These are phyloP conservation scores for Thelonectria discophora DNA, from an alignment of 2,329 filamentous ascomycete genomes.

Conservation along the genomic window DNA sequence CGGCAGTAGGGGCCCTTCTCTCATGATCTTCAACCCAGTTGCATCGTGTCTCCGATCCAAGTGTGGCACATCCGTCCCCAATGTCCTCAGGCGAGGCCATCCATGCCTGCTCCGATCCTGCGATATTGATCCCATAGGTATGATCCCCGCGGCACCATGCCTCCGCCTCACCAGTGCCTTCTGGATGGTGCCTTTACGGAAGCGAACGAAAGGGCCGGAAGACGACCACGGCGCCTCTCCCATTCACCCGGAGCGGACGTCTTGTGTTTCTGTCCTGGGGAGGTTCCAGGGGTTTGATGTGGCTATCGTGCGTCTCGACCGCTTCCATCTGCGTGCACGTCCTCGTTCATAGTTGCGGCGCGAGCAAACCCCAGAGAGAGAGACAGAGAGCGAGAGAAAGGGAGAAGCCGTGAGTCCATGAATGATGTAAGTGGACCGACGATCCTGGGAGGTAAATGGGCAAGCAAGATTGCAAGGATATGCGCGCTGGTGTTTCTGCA, in stretches of 20 bases:
- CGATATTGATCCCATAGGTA: slow-evolving; percentile 9
- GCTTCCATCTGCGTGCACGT: slow-evolving; percentile 24
- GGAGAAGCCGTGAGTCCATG: slow-evolving; percentile 35
- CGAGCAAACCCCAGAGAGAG: slow-evolving; percentile 23
- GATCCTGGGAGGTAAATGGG: slow-evolving; percentile 25
- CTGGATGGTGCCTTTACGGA: slow-evolving; percentile 15
- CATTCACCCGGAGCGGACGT: slow-evolving; percentile 18
- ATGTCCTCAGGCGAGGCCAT: slow-evolving; percentile 8
- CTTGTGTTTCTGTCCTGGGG: slow-evolving; percentile 23
- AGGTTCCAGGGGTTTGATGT: slow-evolving; percentile 16
- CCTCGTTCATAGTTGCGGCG: slow-evolving; percentile 16
- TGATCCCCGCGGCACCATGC: slow-evolving; percentile 9
- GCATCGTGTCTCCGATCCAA: slow-evolving; percentile 17
- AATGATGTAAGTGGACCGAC: slow-evolving; percentile 43
- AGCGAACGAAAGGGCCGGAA: slow-evolving; percentile 8
- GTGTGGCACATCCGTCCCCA: slow-evolving; percentile 10
- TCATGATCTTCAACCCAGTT: slow-evolving; percentile 21
- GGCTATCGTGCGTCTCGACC: slow-evolving; percentile 26
- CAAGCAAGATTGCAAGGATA: slow-evolving; percentile 25
- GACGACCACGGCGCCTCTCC: slow-evolving; percentile 23
- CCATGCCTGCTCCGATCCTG: not conserved
- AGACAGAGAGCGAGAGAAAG: slow-evolving; percentile 22
- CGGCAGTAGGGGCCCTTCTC: not conserved
- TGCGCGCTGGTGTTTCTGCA: slow-evolving; percentile 3
- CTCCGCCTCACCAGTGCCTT: slow-evolving; percentile 12